A percentile compares a stretch with the other conserved stretches of the same genome.
Evolutionary conservation across 1,284 basidiomycete species (phyloP).

Genomic region (Athelia sp.): DNA sequence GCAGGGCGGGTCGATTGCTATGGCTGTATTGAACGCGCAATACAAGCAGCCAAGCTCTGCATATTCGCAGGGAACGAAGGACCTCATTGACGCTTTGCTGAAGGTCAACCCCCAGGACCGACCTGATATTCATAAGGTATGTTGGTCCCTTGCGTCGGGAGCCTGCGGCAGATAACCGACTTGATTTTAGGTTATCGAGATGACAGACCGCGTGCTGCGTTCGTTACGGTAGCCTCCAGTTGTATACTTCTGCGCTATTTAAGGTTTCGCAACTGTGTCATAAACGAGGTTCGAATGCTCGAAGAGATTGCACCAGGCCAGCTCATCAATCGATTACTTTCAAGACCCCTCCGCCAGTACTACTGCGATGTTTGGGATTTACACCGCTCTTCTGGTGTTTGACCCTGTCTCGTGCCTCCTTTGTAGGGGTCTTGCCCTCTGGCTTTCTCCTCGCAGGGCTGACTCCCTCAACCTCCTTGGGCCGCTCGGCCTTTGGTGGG

Average conservation of each 20-base stretch:
- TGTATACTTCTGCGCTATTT: no score
- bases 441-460: neutral
- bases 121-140: slow-evolving; percentile 80
- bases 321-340: slow-evolving; percentile 2
- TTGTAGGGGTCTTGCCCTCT: neutral
- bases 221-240: neutral
- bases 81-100: slow-evolving; percentile 81
- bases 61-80: slow-evolving; percentile 77
- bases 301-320: no score
- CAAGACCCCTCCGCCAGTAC: neutral
- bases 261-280: no score
- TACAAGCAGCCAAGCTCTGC: slow-evolving; percentile 82
- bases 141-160: slow-evolving; percentile 11
- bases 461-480: neutral
- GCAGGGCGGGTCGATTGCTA: slow-evolving; percentile 88
- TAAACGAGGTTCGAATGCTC: no score
- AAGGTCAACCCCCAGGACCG: slow-evolving; percentile 76
- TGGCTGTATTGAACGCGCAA: slow-evolving; percentile 89
- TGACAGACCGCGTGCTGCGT: slow-evolving; percentile 61
- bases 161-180: neutral
- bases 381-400: neutral
- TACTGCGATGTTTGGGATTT: neutral
- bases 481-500: neutral
- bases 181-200: slow-evolving; percentile 56
- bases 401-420: neutral